Evolutionary conservation across 208 protist species (phyloP).

Genomic region (Trypanosoma lewisi): DNA sequence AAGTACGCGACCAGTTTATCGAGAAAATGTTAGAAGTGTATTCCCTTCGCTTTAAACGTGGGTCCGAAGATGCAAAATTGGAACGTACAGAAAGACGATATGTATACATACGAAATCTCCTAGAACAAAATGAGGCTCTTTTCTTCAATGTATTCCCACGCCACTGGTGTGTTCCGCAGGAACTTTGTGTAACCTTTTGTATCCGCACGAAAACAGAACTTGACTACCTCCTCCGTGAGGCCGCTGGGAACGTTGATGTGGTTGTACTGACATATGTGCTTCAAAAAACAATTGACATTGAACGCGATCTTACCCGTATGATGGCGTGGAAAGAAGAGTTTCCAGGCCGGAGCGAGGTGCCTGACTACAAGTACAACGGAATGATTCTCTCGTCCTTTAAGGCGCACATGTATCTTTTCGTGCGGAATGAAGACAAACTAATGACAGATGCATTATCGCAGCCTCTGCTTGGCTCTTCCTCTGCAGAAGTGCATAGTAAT

Average conservation of each 20-base stretch:
- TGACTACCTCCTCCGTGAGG: conserved; percentile 67
- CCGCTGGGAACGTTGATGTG: conserved; percentile 73
- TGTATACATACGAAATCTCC: conserved; percentile 79
- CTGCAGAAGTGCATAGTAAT: conserved; percentile 18
- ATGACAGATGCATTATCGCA: conserved; percentile 85
- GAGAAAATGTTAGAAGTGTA: conserved; percentile 85
- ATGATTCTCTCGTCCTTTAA: conserved; percentile 82
- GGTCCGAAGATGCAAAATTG: conserved; percentile 82
- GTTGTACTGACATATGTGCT: conserved; percentile 87
- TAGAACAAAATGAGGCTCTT: conserved; percentile 78
- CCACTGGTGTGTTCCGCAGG: conserved; percentile 91
- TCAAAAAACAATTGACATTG: conserved; percentile 92
- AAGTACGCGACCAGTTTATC: conserved; percentile 87
- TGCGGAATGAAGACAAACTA: conserved; percentile 80
- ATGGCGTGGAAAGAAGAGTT: conserved; percentile 86
- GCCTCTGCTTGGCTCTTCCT: conserved; percentile 59
- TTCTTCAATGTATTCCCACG: conserved; percentile 83
- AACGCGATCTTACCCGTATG: conserved; percentile 82
- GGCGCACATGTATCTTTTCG: conserved; percentile 79
- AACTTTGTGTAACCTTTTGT: conserved; percentile 91
- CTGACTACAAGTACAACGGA: conserved; percentile 82
- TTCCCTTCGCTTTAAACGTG: conserved; percentile 77
- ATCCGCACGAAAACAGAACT: conserved; percentile 88
- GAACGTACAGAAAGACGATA: conserved; percentile 91
- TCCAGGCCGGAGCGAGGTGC: conserved; percentile 42